Evolutionary conservation across 2,329 filamentous ascomycete genomes (phyloP).

Genomic region (Neopestalotiopsis sp.): DNA sequence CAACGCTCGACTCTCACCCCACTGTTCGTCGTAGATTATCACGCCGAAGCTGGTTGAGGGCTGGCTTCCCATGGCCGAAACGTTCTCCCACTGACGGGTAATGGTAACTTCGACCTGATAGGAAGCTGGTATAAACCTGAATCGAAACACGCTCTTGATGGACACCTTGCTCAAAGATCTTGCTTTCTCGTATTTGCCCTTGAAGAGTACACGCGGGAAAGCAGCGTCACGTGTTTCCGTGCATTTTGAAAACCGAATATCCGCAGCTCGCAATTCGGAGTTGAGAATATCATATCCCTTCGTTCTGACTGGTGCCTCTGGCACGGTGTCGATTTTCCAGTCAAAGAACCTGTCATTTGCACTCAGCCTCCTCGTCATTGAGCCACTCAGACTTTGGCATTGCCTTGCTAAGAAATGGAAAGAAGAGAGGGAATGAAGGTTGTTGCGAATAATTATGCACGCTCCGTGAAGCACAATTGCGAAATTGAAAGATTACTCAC

Average conservation of each 20-base stretch:
- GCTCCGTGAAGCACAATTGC: no score
- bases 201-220: constrained; percentile 36
- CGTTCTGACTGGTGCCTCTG: constrained; percentile 28
- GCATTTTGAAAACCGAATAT: constrained; percentile 25
- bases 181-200: not conserved
- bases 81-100: constrained; percentile 38
- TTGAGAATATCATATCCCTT: constrained; percentile 29
- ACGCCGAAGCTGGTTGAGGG: constrained; percentile 34
- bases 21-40: constrained; percentile 36
- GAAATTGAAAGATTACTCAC: constrained; percentile 8
- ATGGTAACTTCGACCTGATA: constrained; percentile 43
- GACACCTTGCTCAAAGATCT: constrained; percentile 34
- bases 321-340: constrained; percentile 42
- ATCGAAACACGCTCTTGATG: constrained; percentile 41
- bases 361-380: not conserved
- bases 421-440: no score
- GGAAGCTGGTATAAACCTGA: constrained; percentile 34
- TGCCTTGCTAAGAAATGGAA: no score
- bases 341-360: constrained; percentile 39
- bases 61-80: constrained; percentile 25
- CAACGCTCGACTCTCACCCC: constrained; percentile 32
- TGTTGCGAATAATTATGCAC: no score
- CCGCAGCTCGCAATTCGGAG: constrained; percentile 31
- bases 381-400: no score
- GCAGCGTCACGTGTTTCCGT: constrained; percentile 20